Evolutionary conservation across 2,329 filamentous ascomycete species (phyloP).

Genomic region (Xylariaceae sp.): DNA sequence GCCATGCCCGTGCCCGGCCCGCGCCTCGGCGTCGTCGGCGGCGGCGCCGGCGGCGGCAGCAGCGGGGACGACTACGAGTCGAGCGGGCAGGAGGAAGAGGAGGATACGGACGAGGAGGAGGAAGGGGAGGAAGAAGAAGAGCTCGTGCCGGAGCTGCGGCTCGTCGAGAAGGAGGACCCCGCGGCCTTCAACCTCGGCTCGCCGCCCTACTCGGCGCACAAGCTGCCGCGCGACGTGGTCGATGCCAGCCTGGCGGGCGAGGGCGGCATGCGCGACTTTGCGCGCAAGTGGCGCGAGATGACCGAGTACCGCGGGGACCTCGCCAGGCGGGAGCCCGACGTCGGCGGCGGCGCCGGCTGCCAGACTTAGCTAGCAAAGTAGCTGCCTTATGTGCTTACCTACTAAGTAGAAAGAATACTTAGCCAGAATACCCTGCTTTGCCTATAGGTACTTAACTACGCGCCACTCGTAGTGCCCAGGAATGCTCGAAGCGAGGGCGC

Average conservation of each 20-base stretch:
- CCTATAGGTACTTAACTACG: too few species aligned
- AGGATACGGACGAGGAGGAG: slow-evolving; percentile 25
- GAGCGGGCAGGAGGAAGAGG: slow-evolving; percentile 33
- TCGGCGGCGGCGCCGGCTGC: too few species aligned
- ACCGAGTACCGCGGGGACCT: slow-evolving; percentile 22
- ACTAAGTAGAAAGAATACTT: too few species aligned
- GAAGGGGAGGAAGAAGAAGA: slow-evolving; percentile 45
- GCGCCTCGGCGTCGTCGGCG: slow-evolving; percentile 42
- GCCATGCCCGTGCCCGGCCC: slow-evolving; percentile 56
- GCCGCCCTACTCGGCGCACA: slow-evolving; percentile 88
- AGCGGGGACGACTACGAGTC: slow-evolving; percentile 26
- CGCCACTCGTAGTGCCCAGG: too few species aligned
- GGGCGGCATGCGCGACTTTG: slow-evolving; percentile 74
- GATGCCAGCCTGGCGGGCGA: slow-evolving; percentile 60
- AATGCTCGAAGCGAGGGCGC: too few species aligned
- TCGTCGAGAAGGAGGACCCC: slow-evolving; percentile 78
- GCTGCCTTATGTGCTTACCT: too few species aligned
- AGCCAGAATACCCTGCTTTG: too few species aligned
- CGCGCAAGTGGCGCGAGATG: slow-evolving; percentile 63
- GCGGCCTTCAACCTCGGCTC: slow-evolving; percentile 81
- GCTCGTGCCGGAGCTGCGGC: slow-evolving; percentile 67
- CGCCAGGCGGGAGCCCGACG: slow-evolving; percentile 22
- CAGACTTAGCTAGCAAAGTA: too few species aligned
- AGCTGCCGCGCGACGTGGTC: slow-evolving; percentile 88
- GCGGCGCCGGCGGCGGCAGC: slow-evolving; percentile 27